Conservation (phyloP, 2,329 filamentous ascomycete genomes). For the Graphiopsis chlorocephala region DNA sequence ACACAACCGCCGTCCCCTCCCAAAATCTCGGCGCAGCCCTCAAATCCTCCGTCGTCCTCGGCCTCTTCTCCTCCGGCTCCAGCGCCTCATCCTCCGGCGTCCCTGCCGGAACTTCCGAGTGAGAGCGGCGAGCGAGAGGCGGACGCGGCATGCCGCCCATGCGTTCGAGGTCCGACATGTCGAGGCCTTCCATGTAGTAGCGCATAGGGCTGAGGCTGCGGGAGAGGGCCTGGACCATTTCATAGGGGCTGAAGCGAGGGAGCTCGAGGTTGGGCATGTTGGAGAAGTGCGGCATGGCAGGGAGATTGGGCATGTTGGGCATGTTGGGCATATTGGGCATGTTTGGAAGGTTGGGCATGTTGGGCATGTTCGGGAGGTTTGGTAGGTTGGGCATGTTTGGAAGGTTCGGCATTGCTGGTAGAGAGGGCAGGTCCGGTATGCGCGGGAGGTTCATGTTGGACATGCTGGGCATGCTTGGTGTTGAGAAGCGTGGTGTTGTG, state of each 20-base stretch:
- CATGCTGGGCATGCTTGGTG: slow-evolving; percentile 31
- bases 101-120: slow-evolving; percentile 27
- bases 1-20: slow-evolving; percentile 17
- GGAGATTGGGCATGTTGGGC: slow-evolving; percentile 30
- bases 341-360: slow-evolving; percentile 30
- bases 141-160: slow-evolving; percentile 7
- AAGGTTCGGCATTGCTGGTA: slow-evolving; percentile 32
- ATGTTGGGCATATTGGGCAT: slow-evolving; percentile 23
- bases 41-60: slow-evolving; percentile 22
- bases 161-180: slow-evolving; percentile 21
- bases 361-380: slow-evolving; percentile 19
- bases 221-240: slow-evolving; percentile 46
- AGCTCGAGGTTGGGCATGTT: slow-evolving; percentile 28
- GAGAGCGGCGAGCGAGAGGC: slow-evolving; percentile 26
- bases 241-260: slow-evolving; percentile 43
- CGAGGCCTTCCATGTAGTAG: slow-evolving; percentile 41
- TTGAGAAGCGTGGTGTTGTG: slow-evolving; percentile 26
- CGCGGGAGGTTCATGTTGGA: slow-evolving; percentile 19
- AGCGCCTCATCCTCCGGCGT: slow-evolving; percentile 15
- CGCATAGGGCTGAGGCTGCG: slow-evolving; percentile 45
- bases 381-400: slow-evolving; percentile 31
- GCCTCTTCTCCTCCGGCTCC: slow-evolving; percentile 17
- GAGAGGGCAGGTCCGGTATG: slow-evolving; percentile 14
- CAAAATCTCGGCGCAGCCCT: not conserved
- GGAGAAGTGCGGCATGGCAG: slow-evolving; percentile 24